These are phyloP conservation scores for Nidula niveotomentosa DNA, from an alignment of 1,284 basidiomycete species.

Conservation along the genomic window DNA sequence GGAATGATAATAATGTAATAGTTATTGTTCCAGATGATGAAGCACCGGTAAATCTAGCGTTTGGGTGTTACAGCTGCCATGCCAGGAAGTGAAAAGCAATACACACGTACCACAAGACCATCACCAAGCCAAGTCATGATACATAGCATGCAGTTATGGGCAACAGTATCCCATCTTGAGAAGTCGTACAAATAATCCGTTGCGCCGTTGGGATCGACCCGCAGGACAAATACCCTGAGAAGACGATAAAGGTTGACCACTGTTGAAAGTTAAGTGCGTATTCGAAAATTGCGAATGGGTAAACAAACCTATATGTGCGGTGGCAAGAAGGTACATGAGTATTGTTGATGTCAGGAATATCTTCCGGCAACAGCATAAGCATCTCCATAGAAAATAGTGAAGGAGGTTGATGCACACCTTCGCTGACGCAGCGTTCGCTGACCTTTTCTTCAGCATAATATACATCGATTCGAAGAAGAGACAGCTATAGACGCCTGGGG, in stretches of 20 bases:
- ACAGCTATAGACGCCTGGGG: constrained; percentile 19
- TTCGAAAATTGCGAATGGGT: background rate
- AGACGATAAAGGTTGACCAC: constrained; percentile 15
- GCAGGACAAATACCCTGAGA: constrained; percentile 14
- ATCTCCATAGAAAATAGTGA: background rate
- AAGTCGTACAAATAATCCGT: constrained; percentile 14
- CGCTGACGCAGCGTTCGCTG: constrained; percentile 5
- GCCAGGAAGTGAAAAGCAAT: background rate
- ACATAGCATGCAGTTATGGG: constrained; percentile 14
- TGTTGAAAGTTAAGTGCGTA: background rate
- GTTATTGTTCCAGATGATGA: constrained; percentile 5
- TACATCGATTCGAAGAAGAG: constrained; percentile 20
- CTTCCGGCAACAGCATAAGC: constrained; percentile 7
- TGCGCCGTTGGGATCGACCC: constrained; percentile 11
- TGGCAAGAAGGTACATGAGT: constrained; percentile 21
- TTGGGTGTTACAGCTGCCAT: background rate
- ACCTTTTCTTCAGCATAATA: constrained; percentile 16
- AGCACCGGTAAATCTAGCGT: constrained; percentile 23
- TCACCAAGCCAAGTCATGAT: constrained; percentile 24
- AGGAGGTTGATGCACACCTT: constrained; percentile 5
- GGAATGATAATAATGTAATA: background rate
- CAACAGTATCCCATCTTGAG: constrained; percentile 17
- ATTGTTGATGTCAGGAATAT: constrained; percentile 16
- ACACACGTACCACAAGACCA: constrained; percentile 17
- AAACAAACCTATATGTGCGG: constrained; percentile 15